Base-by-base conservation (phyloP, 2,329 filamentous ascomycete species). In the Aspergillus sp. region DNA sequence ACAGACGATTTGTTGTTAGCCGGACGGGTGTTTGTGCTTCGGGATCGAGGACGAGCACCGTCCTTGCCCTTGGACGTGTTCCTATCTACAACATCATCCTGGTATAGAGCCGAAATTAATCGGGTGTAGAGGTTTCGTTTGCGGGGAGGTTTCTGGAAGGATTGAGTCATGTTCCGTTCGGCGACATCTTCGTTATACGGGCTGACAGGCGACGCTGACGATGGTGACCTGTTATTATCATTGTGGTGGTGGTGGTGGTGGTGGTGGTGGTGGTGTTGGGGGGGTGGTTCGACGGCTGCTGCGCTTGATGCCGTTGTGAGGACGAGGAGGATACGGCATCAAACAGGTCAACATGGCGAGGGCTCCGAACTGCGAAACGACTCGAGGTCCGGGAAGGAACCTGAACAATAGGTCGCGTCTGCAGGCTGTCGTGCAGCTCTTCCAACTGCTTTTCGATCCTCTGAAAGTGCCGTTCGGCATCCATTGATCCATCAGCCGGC, bases 101-200 rank as follows among this genome's bases (percentile, higher is more conserved):
- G 66, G 43, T 67, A 67, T 40, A 69, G 46, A 3, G 60, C 57
- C 4, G 68, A 66, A 29, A 66, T 47, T 19, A 65, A 52, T 7
- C 61, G 63, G 8, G 61, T 60, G 48, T 61, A 64, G 5, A 57
- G 44, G 12, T 52, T 50, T 45, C 57, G 52, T 44, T 54, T 64
- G 28, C 50, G 52, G 44, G 58, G 40, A 4, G 32, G 47, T 42
- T 58, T 56, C 4, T 54, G 36, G 6, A 66, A 52, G 40, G 65
- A 64, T 8, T 57, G 50, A 6, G 57, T 61, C 60, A 70, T 67
- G 44, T 71, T 71, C 27, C 68, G 65, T 48, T 71, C 68, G 4
- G 68, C 68, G 44, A 71, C 58, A 52, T 71, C 66, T 54, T 71
- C 68, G 41, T 71, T 71, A 51, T 68, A 71, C 7, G 64, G 63